Conservation (phyloP, 2,329 filamentous ascomycete genomes). For the Cucurbitaria berberidis region DNA sequence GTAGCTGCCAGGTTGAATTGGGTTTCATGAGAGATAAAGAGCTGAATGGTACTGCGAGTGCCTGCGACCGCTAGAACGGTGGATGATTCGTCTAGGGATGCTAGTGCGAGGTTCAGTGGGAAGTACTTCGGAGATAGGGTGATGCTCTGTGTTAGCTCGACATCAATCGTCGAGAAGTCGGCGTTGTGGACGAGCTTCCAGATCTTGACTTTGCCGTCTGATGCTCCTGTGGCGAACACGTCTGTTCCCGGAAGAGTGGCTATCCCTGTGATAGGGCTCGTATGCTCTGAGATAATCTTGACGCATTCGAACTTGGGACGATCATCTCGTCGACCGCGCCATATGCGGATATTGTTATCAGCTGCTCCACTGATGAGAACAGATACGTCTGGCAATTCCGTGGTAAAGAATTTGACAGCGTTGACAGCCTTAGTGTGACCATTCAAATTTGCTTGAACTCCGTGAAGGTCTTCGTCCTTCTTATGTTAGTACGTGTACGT, state of each 20-base stretch:
- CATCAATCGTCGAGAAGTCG: constrained; percentile 30
- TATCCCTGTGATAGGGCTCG: constrained; percentile 74
- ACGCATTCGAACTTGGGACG: constrained; percentile 48
- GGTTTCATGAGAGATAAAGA: constrained; percentile 67
- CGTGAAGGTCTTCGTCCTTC: constrained; percentile 56
- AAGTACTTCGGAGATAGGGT: constrained; percentile 79
- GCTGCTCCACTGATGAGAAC: constrained; percentile 80
- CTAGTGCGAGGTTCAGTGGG: constrained; percentile 76
- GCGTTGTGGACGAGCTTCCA: constrained; percentile 67
- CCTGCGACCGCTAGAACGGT: constrained; percentile 83
- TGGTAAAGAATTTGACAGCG: constrained; percentile 77
- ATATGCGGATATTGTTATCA: constrained; percentile 76
- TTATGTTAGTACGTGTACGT: constrained; percentile 15
- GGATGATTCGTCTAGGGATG: constrained; percentile 61
- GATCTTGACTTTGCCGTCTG: constrained; percentile 66
- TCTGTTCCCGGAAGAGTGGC: constrained; percentile 53
- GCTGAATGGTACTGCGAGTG: constrained; percentile 80
- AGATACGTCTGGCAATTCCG: constrained; percentile 54
- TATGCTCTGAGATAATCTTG: constrained; percentile 67
- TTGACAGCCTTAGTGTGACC: constrained; percentile 84
- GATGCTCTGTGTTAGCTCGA: constrained; percentile 60
- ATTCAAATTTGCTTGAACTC: constrained; percentile 70
- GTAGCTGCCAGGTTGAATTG: constrained; percentile 76
- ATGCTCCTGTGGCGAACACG: constrained; percentile 65
- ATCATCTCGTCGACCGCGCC: constrained; percentile 49